Conservation (phyloP, 768 basidiomycete species). For the Tylopilus subfusipes region DNA sequence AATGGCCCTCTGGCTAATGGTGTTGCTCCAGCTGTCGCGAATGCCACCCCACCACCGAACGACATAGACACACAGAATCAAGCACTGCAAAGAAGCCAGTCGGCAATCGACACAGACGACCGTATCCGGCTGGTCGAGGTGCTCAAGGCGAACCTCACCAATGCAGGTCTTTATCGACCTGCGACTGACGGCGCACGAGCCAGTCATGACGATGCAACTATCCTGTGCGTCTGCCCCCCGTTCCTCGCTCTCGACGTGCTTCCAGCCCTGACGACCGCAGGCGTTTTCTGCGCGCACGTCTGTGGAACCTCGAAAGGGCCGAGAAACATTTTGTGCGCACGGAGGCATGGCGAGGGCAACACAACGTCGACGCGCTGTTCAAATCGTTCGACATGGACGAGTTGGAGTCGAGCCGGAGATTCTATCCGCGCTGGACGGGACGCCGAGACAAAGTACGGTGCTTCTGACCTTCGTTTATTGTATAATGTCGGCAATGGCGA, state of each 20-base stretch:
- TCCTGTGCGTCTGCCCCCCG: conserved; percentile 48
- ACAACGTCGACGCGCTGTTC: conserved; percentile 63
- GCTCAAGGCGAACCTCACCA: conserved; percentile 52
- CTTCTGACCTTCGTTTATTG: not conserved
- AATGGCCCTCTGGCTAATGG: not conserved
- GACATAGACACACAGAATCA: not conserved
- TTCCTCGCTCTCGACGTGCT: not conserved
- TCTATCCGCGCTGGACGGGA: conserved; percentile 83
- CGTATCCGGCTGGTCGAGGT: conserved; percentile 29
- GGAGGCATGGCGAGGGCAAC: conserved; percentile 63
- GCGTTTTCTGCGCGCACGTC: conserved; percentile 79
- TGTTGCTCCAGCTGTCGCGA: not conserved
- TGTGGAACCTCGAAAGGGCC: conserved; percentile 59
- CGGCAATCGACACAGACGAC: not conserved
- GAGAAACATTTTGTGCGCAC: conserved; percentile 67
- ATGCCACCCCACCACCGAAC: not conserved
- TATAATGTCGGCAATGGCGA: not conserved
- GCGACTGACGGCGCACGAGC: conserved; percentile 32
- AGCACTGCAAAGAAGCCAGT: not conserved
- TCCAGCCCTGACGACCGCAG: conserved; percentile 33
- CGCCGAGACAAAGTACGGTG: conserved; percentile 62
- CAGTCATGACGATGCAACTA: conserved; percentile 62
- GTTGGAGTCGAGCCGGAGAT: conserved; percentile 53
- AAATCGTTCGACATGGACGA: conserved; percentile 55
- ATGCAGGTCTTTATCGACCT: conserved; percentile 51